phyloP scores from a whole-genome alignment of 1,284 basidiomycete genomes.

The Megacollybia platyphylla region DNA sequence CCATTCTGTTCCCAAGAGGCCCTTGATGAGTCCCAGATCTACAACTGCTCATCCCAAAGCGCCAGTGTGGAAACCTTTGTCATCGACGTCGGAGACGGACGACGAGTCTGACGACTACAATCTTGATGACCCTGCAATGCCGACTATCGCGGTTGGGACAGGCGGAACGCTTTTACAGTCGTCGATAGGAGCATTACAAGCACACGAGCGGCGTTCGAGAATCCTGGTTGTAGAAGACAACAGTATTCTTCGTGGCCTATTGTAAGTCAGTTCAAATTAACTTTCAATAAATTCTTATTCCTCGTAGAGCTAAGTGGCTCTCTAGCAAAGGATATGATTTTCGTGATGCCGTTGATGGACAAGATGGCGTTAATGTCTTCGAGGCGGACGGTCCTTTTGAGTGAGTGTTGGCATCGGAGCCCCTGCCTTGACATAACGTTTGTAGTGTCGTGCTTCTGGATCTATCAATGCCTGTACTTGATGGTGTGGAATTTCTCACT shows the following conservation, averaged over 20 bases:
- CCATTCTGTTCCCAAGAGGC: conserved; percentile 16
- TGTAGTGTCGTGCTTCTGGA: conserved; percentile 76
- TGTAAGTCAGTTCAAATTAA: conserved; percentile 29
- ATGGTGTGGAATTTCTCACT: conserved; percentile 37
- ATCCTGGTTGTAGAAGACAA: conserved; percentile 83
- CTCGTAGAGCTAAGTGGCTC: conserved; percentile 65
- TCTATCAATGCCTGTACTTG: conserved; percentile 86
- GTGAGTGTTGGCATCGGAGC: conserved; percentile 29
- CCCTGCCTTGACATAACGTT: not conserved
- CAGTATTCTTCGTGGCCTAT: conserved; percentile 54
- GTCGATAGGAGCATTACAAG: conserved; percentile 35
- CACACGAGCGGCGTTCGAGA: conserved; percentile 28
- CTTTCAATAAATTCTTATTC: conserved; percentile 14
- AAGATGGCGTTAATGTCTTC: conserved; percentile 75
- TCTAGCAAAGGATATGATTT: conserved; percentile 72
- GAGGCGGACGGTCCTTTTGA: conserved; percentile 58
- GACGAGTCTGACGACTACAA: conserved; percentile 11
- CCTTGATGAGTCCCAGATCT: conserved; percentile 32
- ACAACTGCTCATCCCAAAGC: conserved; percentile 32
- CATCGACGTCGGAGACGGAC: conserved; percentile 18
- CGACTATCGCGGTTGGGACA: conserved; percentile 42
- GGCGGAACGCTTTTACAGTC: conserved; percentile 51
- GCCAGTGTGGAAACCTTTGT: conserved; percentile 21
- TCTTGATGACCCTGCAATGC: conserved; percentile 18
- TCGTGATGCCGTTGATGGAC: conserved; percentile 73